Evolutionary conservation across 306 rosid species (phyloP), one percentile per base, ranked within the genome.

Genomic region (Malus sieversii): DNA sequence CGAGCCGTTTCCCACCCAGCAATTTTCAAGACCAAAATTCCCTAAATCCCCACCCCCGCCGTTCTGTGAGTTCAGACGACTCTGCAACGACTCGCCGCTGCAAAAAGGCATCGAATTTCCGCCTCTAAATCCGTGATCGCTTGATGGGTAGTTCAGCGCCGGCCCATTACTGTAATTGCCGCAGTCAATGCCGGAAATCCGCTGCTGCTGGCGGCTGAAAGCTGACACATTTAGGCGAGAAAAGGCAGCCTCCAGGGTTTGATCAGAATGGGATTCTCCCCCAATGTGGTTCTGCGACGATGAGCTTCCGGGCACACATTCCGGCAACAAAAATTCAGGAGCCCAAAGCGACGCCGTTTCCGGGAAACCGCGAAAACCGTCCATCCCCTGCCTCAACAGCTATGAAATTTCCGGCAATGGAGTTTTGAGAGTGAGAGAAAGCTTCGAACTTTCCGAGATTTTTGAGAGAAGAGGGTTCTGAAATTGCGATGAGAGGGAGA

Each of bases 181-280:
- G 25, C 33, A 64, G n/a, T 1, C 16, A 14, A 44, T 19, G 61
- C 33, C 46, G 0, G 29, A 38, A 68, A 35, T n/a, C 22, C 8
- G 66, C 32, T 38, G 53, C 30, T 69, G 59, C 45, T 74, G 73
- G 29, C 15, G 64, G 51, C 30, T 38, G 35, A 55, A 3, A 35
- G 80, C 1, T 1, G 86, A 75, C 14, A 88, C 19, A 20, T 63
- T 51, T 19, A 91, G 85, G 35, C 69, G 73, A 63, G 87, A 27
- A 42, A 89, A 81, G 22, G 71, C 81, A 0, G 78, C 67, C n/a
- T 82, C 90, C 38, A 88, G 74, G 81, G 86, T 55, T 81, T 81
- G 84, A 79, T 70, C 75, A 18, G 25, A 40, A 18, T 1, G 61
- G 57, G 51, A 29, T 48, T 67, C 52, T 32, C 15, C 44, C n/a